Conservation (phyloP, 1,284 basidiomycete genomes). For the Laetiporus sulphureus region DNA sequence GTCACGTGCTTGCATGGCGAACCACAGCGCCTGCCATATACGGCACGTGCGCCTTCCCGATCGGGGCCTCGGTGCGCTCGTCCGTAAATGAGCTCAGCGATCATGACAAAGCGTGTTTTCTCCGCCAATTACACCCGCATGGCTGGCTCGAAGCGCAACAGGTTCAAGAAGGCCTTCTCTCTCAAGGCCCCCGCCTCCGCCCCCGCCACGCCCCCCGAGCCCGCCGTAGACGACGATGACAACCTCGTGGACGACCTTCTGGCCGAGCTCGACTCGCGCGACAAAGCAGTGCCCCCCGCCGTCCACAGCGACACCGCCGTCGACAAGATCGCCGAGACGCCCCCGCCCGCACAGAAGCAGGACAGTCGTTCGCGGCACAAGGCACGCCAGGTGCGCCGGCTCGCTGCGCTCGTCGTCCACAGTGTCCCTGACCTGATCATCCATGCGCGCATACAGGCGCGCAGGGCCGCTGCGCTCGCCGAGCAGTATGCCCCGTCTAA, state of each 20-base stretch:
- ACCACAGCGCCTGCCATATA: conserved; percentile 4
- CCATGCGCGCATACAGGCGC: conserved; percentile 53
- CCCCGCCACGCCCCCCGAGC: conserved; percentile 11
- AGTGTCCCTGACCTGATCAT: background rate
- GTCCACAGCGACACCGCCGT: conserved; percentile 43
- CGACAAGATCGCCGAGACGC: conserved; percentile 32
- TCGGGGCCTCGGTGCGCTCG: background rate
- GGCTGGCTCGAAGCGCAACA: conserved; percentile 42
- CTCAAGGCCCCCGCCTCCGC: conserved; percentile 17
- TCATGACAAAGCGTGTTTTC: too few relatives aligned
- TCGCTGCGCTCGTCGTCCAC: background rate
- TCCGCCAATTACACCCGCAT: too few relatives aligned
- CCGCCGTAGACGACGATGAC: conserved; percentile 35
- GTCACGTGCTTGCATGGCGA: conserved; percentile 5
- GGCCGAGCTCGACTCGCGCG: conserved; percentile 61
- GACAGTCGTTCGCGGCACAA: conserved; percentile 69
- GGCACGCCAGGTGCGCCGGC: conserved; percentile 64
- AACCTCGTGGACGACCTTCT: conserved; percentile 67
- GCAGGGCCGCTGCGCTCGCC: conserved; percentile 68
- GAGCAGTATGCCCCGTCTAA: conserved; percentile 54
- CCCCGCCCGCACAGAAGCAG: conserved; percentile 41
- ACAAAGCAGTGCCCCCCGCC: conserved; percentile 41
- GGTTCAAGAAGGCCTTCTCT: conserved; percentile 39
- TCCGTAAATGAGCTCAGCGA: too few relatives aligned
- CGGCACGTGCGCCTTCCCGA: background rate